Evolutionary conservation across 2,329 filamentous ascomycete genomes (phyloP).

Genomic region (Fusarium scirpi): DNA sequence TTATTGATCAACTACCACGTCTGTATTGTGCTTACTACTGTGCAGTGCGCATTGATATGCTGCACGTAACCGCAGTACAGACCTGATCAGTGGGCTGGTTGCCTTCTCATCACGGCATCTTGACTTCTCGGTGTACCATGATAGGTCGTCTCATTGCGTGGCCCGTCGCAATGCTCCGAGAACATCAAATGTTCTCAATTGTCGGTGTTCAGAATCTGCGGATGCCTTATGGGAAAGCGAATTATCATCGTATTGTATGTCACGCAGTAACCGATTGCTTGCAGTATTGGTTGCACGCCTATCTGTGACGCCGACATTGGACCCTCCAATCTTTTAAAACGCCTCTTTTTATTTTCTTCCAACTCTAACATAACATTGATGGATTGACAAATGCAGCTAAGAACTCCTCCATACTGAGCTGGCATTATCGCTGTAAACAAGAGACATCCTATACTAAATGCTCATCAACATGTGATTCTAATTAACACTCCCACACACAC

Average conservation of each 20-base stretch:
- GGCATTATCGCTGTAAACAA: conserved; percentile 25
- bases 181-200: background rate
- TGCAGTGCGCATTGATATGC: background rate
- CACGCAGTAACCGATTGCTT: conserved; percentile 12
- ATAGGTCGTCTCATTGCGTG: background rate
- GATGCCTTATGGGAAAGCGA: conserved; percentile 12
- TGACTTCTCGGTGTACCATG: background rate
- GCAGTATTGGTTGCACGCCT: conserved; percentile 14
- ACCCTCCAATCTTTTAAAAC: conserved; percentile 33
- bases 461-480: conserved; percentile 34
- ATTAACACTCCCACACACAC: conserved; percentile 32
- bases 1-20: background rate
- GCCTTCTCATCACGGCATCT: background rate
- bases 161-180: conserved; percentile 18
- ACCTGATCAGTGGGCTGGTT: conserved; percentile 23
- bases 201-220: conserved; percentile 3
- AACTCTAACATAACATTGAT: background rate
- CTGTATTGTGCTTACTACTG: background rate
- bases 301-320: conserved; percentile 21
- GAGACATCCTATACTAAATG: conserved; percentile 24
- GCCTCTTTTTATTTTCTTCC: conserved; percentile 26
- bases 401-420: conserved; percentile 17
- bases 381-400: conserved; percentile 20
- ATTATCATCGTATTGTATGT: conserved; percentile 19
- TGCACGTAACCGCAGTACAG: conserved; percentile 32